Base-by-base conservation (phyloP, 2,329 filamentous ascomycete genomes). In the Aspergillus sp. region DNA sequence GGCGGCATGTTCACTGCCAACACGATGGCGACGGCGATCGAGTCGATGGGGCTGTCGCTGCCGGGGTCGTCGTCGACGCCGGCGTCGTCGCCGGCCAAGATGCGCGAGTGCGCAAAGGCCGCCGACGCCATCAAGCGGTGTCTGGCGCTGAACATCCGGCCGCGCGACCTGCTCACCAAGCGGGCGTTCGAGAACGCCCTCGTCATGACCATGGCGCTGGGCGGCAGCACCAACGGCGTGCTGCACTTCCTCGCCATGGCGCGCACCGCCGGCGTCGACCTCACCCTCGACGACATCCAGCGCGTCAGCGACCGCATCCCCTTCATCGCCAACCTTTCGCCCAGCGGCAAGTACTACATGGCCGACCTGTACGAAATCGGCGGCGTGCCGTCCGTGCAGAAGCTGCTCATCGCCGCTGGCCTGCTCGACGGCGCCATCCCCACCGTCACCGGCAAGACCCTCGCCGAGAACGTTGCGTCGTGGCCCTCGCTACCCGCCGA, bases 1-100 rank as follows among this genome's bases (percentile, higher is more conserved):
- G 90, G 90, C 44, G 90, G 92, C 16, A 95, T 95, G 91, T 96
- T 91, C 75, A 96, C 91, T 1, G 91, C 91, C 58, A 95, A 95
- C 74, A 95, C 90, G 20, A 93, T 96, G 89, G 89, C 90, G 3
- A 93, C 89, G 0, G 89, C 89, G 13, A 90, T 95, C 58, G 90
- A 96, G 76, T 89, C 89, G 40, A 90, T 96, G 81, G 91, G 91
- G 24, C 78, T 95, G 26, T 85, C 85, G 0, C 79, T 95, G 7
- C 90, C 91, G 0, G 90, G 90, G 1, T 94, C 89, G 0, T 92
- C 89, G 0, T 92, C 88, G 1, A 94, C 85, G 49, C 90, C 90
- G 1, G 91, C 91, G 1, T 80, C 83, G 16, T 89, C 86, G 3
- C 89, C 90, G 0, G 85, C 90, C 45, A 96, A 96, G 75, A 85